Evolutionary conservation across 306 rosid species (phyloP).

Genomic region (Glycine tomentella): DNA sequence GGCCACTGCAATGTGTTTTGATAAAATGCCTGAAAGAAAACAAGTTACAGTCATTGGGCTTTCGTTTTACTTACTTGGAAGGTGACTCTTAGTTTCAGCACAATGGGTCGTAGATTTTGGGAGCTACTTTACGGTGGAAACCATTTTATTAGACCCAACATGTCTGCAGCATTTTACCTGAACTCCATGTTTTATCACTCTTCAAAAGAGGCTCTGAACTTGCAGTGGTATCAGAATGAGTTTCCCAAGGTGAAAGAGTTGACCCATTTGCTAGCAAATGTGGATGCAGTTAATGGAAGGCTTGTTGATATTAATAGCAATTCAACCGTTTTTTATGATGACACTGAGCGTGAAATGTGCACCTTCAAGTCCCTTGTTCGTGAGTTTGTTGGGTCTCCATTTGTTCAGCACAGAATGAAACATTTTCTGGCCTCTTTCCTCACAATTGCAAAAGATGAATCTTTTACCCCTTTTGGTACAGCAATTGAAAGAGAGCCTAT

Average conservation of each 20-base stretch:
- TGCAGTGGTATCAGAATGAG: slow-evolving; percentile 61
- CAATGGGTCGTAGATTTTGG: slow-evolving; percentile 53
- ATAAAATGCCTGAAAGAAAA: slow-evolving; percentile 19
- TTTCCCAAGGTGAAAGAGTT: slow-evolving; percentile 58
- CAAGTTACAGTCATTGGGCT: background rate
- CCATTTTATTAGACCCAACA: slow-evolving; percentile 46
- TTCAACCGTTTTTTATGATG: slow-evolving; percentile 60
- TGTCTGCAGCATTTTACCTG: slow-evolving; percentile 47
- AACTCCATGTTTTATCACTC: slow-evolving; percentile 60
- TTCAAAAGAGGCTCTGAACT: slow-evolving; percentile 52
- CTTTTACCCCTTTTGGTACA: no score
- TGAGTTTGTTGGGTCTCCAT: slow-evolving; percentile 67
- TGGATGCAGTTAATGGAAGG: slow-evolving; percentile 68
- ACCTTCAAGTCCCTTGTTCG: slow-evolving; percentile 74
- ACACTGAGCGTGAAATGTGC: slow-evolving; percentile 57
- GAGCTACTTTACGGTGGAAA: slow-evolving; percentile 32
- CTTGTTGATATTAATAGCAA: slow-evolving; percentile 63
- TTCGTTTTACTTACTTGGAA: slow-evolving; percentile 4
- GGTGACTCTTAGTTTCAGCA: slow-evolving; percentile 17
- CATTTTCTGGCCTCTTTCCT: slow-evolving; percentile 39
- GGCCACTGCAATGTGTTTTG: slow-evolving; percentile 1
- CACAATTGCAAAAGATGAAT: slow-evolving; percentile 18
- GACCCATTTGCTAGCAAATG: slow-evolving; percentile 58
- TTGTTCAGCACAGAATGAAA: slow-evolving; percentile 57
- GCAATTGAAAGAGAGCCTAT: no score